Evolutionary conservation across 805 yeast species (phyloP).

Genomic region (Phaffomyces opuntiae): DNA sequence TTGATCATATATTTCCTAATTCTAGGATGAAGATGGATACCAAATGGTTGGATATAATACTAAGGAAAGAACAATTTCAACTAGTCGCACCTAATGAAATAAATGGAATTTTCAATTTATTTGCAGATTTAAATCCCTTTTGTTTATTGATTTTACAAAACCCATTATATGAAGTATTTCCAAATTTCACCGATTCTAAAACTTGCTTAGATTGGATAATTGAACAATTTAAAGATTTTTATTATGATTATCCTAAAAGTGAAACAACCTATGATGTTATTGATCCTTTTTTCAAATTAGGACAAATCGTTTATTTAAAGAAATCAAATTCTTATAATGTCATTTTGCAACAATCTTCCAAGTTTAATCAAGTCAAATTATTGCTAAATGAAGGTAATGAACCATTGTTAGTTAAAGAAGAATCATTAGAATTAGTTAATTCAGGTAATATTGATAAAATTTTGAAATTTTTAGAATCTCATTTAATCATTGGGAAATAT

Average conservation of each 20-base stretch:
- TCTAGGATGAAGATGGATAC: conserved; percentile 1
- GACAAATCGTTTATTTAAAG: conserved; percentile 4
- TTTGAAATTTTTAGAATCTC: neutral
- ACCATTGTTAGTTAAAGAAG: neutral
- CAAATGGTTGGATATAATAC: conserved; percentile 2
- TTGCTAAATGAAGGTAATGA: conserved; percentile 2
- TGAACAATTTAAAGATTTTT: neutral
- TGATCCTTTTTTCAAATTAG: conserved; percentile 6
- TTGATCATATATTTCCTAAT: neutral
- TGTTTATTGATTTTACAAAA: neutral
- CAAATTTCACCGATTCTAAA: neutral
- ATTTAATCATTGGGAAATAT: conserved; percentile 2
- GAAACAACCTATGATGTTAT: conserved; percentile 1
- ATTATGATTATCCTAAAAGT: conserved; percentile 3
- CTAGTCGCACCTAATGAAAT: neutral
- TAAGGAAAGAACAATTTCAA: neutral
- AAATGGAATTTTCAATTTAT: neutral
- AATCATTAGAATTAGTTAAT: neutral
- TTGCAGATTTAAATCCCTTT: neutral
- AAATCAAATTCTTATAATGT: conserved; percentile 2
- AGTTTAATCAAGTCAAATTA: neutral
- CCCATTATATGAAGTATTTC: neutral
- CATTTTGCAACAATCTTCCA: neutral
- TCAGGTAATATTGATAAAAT: neutral
- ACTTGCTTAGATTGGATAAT: neutral